Conservation (phyloP, 768 basidiomycete genomes). For the Panaeolus cyanescens region DNA sequence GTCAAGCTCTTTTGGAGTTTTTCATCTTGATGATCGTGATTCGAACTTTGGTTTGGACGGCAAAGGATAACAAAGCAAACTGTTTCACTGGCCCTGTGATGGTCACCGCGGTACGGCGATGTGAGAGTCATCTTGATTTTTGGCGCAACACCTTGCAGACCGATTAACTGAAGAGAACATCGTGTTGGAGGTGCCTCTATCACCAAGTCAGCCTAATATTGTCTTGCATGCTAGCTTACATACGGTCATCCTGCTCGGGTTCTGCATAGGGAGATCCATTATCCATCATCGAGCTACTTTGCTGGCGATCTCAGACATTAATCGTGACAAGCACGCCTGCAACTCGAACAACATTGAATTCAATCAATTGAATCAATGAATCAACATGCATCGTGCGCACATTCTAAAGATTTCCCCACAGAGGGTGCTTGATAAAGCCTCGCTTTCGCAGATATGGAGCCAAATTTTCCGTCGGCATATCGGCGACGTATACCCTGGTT, state of each 20-base stretch:
- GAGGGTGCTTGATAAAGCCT: background rate
- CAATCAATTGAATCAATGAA: background rate
- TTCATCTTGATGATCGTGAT: background rate
- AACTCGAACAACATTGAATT: background rate
- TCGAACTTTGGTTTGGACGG: background rate
- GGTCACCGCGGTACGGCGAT: no score
- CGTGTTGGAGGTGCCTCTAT: background rate
- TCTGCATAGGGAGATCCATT: no score
- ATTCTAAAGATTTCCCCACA: background rate
- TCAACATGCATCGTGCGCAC: background rate
- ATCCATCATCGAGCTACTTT: background rate
- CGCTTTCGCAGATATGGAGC: background rate
- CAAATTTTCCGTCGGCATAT: background rate
- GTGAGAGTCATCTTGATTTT: background rate
- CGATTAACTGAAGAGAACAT: background rate
- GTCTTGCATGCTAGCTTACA: background rate
- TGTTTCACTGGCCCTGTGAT: background rate
- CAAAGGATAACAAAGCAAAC: background rate
- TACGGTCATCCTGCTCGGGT: no score
- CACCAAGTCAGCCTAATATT: background rate
- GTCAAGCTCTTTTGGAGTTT: background rate
- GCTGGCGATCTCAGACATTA: background rate
- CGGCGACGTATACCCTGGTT: no score
- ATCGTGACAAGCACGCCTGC: background rate
- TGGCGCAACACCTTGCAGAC: background rate